Base-by-base conservation (phyloP, 768 basidiomycete genomes). In the Tricholoma sp. region DNA sequence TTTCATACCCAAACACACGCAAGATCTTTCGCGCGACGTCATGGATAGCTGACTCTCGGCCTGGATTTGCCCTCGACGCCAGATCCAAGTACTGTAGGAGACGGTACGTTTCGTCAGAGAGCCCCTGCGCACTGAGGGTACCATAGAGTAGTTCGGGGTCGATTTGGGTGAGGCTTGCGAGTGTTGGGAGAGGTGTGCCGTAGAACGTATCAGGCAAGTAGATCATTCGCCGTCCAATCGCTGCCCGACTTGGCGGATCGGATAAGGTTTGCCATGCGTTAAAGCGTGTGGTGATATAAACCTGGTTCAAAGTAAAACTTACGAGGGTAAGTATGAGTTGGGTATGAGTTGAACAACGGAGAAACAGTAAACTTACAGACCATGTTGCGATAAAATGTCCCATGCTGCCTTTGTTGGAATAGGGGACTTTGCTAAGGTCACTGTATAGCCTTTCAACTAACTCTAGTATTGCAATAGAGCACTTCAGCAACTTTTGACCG, bases 81-180 rank as follows among this genome's bases (percentile, higher is more conserved):
- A 60, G 51, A 52, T 63, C 57, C 39, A 65, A 32, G 54, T 60
- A 62, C 39, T 59, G 56, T 8, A 64, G 53, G 28, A 59, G 49
- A 39, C 54, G 41, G 53, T 52, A 55, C 12, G 59, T 59, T n/a
- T 57, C 50, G 42, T 65, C 59, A 11, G 60, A 55, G 17, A 61
- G 52, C 11, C 50, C 55, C 42, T 59, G 44, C 24, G 24, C 28
- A 45, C 10, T 10, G 44, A 9, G 44, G 24, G 44, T 45, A 5
- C 20, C 10, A 45, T 18, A 24, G 20, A 45, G 20, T 45, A 45
- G 44, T 11, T 45, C 0, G 24, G 36, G 39, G 34, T 36, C 51
- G 32, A 49, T 31, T 3, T 18, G 29, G 15, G 13, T 31, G 15
- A 48, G 45, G 45, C 45, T 48, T 31, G 28, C 28, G 45, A 48